Percentiles rank a stretch among this genome's conserved stretches.
phyloP scores from a whole-genome alignment of 768 basidiomycete genomes.

The Collybia mongolica region DNA sequence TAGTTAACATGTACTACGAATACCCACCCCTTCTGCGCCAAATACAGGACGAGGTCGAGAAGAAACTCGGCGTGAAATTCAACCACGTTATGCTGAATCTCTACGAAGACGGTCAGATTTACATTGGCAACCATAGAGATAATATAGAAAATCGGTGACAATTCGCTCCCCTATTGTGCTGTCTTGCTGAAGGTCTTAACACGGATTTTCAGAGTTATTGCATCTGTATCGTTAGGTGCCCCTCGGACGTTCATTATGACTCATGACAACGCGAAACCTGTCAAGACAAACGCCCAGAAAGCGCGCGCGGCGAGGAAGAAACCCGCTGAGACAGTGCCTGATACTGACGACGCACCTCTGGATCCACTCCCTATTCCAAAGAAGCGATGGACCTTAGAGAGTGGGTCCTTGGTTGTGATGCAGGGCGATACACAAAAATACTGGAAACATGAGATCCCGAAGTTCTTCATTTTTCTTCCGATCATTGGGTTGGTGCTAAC shows the following conservation, averaged over 20 bases:
- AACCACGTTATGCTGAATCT: conserved; percentile 30
- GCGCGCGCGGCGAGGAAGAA: neutral
- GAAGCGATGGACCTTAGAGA: conserved; percentile 22
- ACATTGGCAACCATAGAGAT: conserved; percentile 30
- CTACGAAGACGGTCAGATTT: conserved; percentile 27
- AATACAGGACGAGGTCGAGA: conserved; percentile 28
- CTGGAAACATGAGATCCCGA: conserved; percentile 33
- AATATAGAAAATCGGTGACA: conserved; percentile 24
- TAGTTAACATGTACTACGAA: conserved; percentile 25
- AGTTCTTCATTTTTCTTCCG: conserved; percentile 11
- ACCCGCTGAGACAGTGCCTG: neutral
- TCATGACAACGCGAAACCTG: conserved; percentile 10
- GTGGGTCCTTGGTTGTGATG: conserved; percentile 29
- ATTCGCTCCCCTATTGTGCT: neutral
- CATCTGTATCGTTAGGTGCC: conserved; percentile 27
- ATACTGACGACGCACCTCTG: neutral
- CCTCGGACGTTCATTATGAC: conserved; percentile 29
- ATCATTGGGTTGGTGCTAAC: neutral
- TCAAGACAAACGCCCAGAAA: conserved; percentile 5
- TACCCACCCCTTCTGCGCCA: conserved; percentile 25
- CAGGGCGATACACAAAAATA: conserved; percentile 28
- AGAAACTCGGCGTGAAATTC: conserved; percentile 24
- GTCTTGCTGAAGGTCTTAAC: neutral
- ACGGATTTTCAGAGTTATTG: conserved; percentile 24
- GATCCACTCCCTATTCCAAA: neutral